Percentiles rank a stretch among this genome's conserved stretches.
Conservation (phyloP, 345 rosid genomes). For the Trapa bicornis region DNA sequence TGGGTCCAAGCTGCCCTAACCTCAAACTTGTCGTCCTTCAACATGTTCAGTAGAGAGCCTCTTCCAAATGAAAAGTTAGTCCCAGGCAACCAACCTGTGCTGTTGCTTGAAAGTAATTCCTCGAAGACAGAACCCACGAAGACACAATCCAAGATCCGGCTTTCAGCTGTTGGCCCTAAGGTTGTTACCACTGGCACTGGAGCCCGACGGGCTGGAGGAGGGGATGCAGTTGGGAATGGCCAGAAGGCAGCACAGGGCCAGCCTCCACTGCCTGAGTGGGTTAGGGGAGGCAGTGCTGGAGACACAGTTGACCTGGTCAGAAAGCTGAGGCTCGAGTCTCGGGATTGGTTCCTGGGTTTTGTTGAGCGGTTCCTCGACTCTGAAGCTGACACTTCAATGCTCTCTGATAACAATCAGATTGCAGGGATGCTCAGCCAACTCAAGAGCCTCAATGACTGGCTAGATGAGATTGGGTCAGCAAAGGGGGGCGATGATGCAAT, state of each 20-base stretch:
- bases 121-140: constrained; percentile 29
- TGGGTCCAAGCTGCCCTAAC: constrained; percentile 93
- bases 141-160: constrained; percentile 36
- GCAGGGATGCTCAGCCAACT: constrained; percentile 90
- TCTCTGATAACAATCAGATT: constrained; percentile 69
- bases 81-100: constrained; percentile 28
- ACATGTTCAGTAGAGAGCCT: constrained; percentile 49
- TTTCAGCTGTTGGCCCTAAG: constrained; percentile 45
- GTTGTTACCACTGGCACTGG: constrained; percentile 65
- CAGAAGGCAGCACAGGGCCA: constrained; percentile 35
- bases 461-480: constrained; percentile 42
- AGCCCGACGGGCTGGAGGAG: constrained; percentile 39
- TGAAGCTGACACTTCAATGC: constrained; percentile 41
- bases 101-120: constrained; percentile 41
- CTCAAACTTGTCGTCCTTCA: constrained; percentile 66
- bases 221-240: constrained; percentile 23
- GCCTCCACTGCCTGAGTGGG: constrained; percentile 61
- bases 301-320: constrained; percentile 71
- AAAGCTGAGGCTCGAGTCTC: constrained; percentile 61
- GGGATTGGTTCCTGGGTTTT: constrained; percentile 84
- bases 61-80: neutral
- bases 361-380: constrained; percentile 86
- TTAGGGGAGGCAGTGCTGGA: constrained; percentile 47
- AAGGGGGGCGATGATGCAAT: neutral
- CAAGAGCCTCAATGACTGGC: constrained; percentile 92